phyloP scores from a whole-genome alignment of 306 rosid genomes.

The Echinosophora koreensis region DNA sequence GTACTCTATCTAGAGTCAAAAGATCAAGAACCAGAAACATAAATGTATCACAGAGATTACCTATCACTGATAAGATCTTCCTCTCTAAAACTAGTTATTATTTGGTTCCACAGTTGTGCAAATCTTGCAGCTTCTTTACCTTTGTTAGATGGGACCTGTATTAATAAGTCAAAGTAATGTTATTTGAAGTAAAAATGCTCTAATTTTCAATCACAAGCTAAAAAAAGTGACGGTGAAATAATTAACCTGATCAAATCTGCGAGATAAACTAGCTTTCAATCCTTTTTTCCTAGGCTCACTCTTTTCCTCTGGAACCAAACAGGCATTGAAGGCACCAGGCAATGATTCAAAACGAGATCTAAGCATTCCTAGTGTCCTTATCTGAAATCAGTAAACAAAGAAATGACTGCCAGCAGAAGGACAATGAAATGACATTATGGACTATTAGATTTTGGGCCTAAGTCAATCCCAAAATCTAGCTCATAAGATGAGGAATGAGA shows the following conservation, averaged over 20 bases:
- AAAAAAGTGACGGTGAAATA: constrained; percentile 25
- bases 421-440: no score
- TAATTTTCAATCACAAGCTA: constrained; percentile 9
- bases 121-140: constrained; percentile 95
- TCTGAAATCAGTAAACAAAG: constrained; percentile 63
- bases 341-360: constrained; percentile 88
- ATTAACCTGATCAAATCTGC: constrained; percentile 63
- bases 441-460: no score
- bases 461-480: no score
- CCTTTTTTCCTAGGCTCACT: constrained; percentile 90
- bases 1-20: constrained; percentile 27
- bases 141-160: constrained; percentile 75
- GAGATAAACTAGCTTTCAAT: constrained; percentile 82
- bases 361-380: constrained; percentile 97
- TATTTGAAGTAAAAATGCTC: constrained; percentile 22
- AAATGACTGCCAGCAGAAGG: background rate
- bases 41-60: constrained; percentile 51
- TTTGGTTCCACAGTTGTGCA: constrained; percentile 97
- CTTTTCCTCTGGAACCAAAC: constrained; percentile 83
- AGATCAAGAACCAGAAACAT: constrained; percentile 28
- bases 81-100: constrained; percentile 90
- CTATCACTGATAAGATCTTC: constrained; percentile 93
- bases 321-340: constrained; percentile 88
- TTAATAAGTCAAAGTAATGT: constrained; percentile 17
- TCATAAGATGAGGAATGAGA: no score